Evolutionary conservation across 352 stramenopile species (phyloP).

Genomic region (Pythium aquatile): DNA sequence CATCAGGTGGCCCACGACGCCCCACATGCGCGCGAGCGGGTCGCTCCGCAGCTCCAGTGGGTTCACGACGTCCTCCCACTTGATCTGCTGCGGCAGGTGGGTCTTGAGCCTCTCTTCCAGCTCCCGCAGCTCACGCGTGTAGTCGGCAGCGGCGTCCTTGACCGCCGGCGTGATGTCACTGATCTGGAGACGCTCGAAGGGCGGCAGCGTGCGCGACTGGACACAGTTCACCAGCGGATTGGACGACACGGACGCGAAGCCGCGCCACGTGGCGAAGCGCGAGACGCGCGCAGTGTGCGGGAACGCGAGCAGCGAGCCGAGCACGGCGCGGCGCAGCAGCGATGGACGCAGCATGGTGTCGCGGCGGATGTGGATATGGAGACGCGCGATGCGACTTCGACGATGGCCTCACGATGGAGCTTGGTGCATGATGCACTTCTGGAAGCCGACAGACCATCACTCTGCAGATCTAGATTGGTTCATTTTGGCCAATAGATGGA

Average conservation of each 20-base stretch:
- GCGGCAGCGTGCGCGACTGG: slow-evolving; percentile 55
- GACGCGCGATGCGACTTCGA: not conserved
- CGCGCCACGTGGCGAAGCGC: not conserved
- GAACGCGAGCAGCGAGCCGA: slow-evolving; percentile 11
- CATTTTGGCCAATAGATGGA: not conserved
- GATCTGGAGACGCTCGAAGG: slow-evolving; percentile 67
- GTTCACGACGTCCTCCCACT: slow-evolving; percentile 90
- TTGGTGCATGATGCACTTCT: not conserved
- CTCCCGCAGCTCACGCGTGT: slow-evolving; percentile 45
- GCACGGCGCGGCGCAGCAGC: slow-evolving; percentile 14
- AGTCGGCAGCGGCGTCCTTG: slow-evolving; percentile 45
- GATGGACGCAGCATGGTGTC: slow-evolving; percentile 17
- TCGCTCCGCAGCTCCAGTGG: slow-evolving; percentile 91
- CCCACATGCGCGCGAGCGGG: slow-evolving; percentile 92
- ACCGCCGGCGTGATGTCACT: slow-evolving; percentile 61
- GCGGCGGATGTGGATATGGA: not conserved
- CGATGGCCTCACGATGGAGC: slow-evolving; percentile 2
- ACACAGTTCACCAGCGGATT: slow-evolving; percentile 65
- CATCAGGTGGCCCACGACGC: slow-evolving; percentile 95
- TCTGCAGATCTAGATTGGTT: not conserved
- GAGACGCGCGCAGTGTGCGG: slow-evolving; percentile 12
- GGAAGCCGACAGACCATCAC: not conserved
- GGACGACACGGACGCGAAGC: slow-evolving; percentile 13
- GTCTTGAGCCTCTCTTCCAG: slow-evolving; percentile 41
- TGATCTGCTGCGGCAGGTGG: slow-evolving; percentile 28